Percentiles rank a stretch among this genome's conserved stretches.
These are phyloP conservation scores for Pseudocercospora macadamiae DNA, from an alignment of 2,329 filamentous ascomycete genomes.

Conservation along the genomic window DNA sequence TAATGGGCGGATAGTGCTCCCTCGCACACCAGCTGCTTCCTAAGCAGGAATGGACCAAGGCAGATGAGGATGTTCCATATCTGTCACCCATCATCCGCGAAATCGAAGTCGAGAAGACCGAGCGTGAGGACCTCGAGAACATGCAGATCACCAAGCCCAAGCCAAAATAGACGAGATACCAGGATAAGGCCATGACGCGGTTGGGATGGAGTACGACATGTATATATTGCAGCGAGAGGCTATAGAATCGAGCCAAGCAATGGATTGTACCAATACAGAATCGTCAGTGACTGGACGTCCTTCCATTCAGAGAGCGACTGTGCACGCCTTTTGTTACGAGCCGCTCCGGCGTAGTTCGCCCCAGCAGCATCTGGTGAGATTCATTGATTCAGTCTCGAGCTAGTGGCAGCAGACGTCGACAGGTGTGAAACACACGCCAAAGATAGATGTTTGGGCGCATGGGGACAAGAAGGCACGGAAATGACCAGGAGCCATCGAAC, in stretches of 20 bases:
- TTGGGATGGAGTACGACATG: not conserved
- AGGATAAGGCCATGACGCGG: not conserved
- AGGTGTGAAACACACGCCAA: too few relatives aligned
- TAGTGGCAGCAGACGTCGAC: too few relatives aligned
- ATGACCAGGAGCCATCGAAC: too few relatives aligned
- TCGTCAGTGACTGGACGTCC: too few relatives aligned
- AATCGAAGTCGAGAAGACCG: conserved; percentile 68
- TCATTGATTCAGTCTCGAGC: too few relatives aligned
- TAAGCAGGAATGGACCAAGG: conserved; percentile 67
- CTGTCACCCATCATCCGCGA: conserved; percentile 69
- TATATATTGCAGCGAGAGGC: conserved; percentile 1
- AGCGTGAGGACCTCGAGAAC: conserved; percentile 69
- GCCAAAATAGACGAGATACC: conserved; percentile 20
- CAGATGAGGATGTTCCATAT: conserved; percentile 69
- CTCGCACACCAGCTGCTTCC: conserved; percentile 68
- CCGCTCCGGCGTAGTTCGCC: too few relatives aligned
- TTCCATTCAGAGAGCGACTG: too few relatives aligned
- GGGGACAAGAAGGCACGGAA: too few relatives aligned
- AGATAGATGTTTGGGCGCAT: too few relatives aligned
- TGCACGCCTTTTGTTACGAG: too few relatives aligned
- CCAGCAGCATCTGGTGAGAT: too few relatives aligned
- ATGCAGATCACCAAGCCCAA: conserved; percentile 60
- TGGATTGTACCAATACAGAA: conserved; percentile 4
- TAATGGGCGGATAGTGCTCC: conserved; percentile 58
- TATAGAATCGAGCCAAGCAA: conserved; percentile 4